Base-by-base conservation (phyloP, 2,329 filamentous ascomycete genomes). In the Zarea fungicola region DNA sequence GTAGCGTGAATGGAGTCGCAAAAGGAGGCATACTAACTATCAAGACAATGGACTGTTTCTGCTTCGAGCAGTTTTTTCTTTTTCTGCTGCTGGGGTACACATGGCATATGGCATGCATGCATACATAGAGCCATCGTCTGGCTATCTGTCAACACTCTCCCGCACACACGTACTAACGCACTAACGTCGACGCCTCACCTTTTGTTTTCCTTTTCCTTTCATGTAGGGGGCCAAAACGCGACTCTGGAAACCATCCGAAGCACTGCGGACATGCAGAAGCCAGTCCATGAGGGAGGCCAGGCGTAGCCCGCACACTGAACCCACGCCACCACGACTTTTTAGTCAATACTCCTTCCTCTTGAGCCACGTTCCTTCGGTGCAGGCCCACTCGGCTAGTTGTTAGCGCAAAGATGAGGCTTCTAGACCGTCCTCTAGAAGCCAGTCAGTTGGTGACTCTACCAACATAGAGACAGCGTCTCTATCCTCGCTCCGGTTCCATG, bases 361-460 rank as follows among this genome's bases (percentile, higher is more conserved):
- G n/a, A n/a, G n/a, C n/a, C n/a, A n/a, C n/a, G 26, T 29, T 29
- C 26, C 26, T 29, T 29, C 13, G 7, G 26, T 7, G 26, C 26
- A 7, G 26, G 26, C 26, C 26, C 26, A 29, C 26, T 29, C 7
- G 26, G 26, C 7, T 29, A 13, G 26, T 29, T 29, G 26, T 21
- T 46, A 46, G 43, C 29, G 18, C 25, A 29, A 26, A 37, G 8
- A 26, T 10, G 25, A 4, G 36, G 11, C 28, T 47, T 41, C 44
- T 40, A 47, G 44, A 36, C 44, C 44, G 21, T 34, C 45, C 22
- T 47, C 45, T 48, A 47, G 36, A 47, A 47, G 36, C 39, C 34
- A 23, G 36, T 46, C 34, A 23, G 5, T 18, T 46, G 32, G 43
- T 19, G 23, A 31, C 29, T 45, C 42, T 23, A 36, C 42, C 28